Conservation (phyloP, 1,139 yeast genomes). For the Saccharomycopsis crataegensis region DNA sequence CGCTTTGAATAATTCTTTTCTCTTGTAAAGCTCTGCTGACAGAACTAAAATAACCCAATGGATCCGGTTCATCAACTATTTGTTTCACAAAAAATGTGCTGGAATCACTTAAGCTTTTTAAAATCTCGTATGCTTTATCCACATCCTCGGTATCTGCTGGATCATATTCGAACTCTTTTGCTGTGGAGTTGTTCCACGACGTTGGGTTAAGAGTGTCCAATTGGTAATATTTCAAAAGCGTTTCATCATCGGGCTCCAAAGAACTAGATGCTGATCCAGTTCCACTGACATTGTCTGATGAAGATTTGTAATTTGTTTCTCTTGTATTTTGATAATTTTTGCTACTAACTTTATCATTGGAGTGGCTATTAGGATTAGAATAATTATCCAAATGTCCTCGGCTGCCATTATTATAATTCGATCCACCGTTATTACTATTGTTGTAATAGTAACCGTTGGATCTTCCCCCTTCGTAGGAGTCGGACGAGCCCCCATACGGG, state of each 20-base stretch:
- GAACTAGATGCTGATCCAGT: neutral
- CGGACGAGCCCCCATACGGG: too few relatives aligned
- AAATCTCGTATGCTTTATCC: conserved; percentile 31
- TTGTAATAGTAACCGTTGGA: neutral
- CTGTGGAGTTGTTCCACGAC: conserved; percentile 31
- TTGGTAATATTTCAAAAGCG: conserved; percentile 34
- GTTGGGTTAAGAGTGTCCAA: conserved; percentile 34
- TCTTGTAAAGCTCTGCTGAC: conserved; percentile 38
- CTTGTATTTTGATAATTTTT: neutral
- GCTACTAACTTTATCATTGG: neutral
- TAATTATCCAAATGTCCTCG: neutral
- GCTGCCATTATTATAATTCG: neutral
- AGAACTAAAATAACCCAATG: conserved; percentile 44
- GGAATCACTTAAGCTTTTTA: conserved; percentile 26
- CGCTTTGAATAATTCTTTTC: conserved; percentile 33
- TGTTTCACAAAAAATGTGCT: conserved; percentile 12
- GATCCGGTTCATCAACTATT: conserved; percentile 38
- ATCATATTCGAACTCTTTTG: conserved; percentile 24
- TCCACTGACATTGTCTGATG: neutral
- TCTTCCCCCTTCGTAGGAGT: too few relatives aligned
- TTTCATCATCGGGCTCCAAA: conserved; percentile 24
- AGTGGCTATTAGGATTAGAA: neutral
- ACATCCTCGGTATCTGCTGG: conserved; percentile 27
- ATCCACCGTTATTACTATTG: neutral
- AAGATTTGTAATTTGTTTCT: too few relatives aligned